These are phyloP conservation scores for Biscutella laevigata DNA, from an alignment of 441 rosid species.

Conservation along the genomic window DNA sequence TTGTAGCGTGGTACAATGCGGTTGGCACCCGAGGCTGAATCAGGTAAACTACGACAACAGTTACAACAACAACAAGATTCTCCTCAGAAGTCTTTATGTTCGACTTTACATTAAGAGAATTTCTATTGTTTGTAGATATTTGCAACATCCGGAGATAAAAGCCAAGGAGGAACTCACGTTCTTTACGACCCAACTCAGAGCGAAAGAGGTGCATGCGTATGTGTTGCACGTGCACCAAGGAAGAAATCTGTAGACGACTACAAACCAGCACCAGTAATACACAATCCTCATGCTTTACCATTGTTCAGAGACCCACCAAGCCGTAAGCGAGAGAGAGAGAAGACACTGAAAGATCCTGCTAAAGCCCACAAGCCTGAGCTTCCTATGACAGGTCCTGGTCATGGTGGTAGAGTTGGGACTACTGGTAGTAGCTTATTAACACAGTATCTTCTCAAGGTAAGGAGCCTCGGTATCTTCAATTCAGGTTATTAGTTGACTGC, in stretches of 20 bases:
- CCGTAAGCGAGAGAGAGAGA: slow-evolving; percentile 90
- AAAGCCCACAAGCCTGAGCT: slow-evolving; percentile 92
- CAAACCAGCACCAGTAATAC: slow-evolving; percentile 75
- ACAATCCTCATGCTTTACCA: slow-evolving; percentile 94
- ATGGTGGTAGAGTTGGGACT: slow-evolving; percentile 87
- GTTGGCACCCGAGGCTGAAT: slow-evolving; percentile 91
- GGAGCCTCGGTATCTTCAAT: not conserved
- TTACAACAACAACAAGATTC: not conserved
- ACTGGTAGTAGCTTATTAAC: slow-evolving; percentile 88
- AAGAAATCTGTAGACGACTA: slow-evolving; percentile 88
- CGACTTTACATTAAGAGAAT: not conserved
- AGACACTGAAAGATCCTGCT: slow-evolving; percentile 74
- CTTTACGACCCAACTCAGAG: slow-evolving; percentile 80
- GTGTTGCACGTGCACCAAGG: slow-evolving; percentile 95
- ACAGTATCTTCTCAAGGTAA: slow-evolving; percentile 91
- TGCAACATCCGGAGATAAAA: slow-evolving; percentile 82
- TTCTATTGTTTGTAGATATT: slow-evolving; percentile 31
- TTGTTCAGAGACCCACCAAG: slow-evolving; percentile 95
- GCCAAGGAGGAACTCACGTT: slow-evolving; percentile 80
- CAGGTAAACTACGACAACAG: slow-evolving; percentile 46
- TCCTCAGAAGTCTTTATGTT: not conserved
- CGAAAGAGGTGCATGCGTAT: slow-evolving; percentile 90
- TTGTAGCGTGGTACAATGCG: slow-evolving; percentile 81
- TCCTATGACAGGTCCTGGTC: slow-evolving; percentile 89
- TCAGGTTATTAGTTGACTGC: not conserved